Conservation (phyloP, 2,329 filamentous ascomycete species). For the Seiridium cupressi region DNA sequence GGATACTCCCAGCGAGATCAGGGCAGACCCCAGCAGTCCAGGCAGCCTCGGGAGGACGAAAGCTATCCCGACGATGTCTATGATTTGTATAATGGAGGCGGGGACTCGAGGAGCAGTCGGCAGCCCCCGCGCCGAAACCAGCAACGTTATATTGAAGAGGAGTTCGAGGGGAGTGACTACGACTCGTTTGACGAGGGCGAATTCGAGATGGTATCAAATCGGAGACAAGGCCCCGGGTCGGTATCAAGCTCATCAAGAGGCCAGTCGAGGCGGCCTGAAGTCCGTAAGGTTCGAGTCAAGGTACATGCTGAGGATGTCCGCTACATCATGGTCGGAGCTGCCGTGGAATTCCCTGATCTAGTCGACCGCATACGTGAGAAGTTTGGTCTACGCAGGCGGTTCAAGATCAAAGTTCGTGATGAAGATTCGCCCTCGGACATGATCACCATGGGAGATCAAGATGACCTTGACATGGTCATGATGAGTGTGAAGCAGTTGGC, state of each 20-base stretch:
- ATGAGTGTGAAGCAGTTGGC: conserved; percentile 66
- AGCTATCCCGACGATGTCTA: conserved; percentile 71
- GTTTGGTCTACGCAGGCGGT: conserved; percentile 72
- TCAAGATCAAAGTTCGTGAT: conserved; percentile 87
- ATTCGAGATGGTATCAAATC: conserved; percentile 72
- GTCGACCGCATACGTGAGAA: conserved; percentile 81
- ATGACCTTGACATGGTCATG: conserved; percentile 89
- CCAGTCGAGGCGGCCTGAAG: conserved; percentile 61
- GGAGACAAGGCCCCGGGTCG: conserved; percentile 45
- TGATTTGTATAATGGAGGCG: conserved; percentile 52
- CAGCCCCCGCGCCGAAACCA: conserved; percentile 41
- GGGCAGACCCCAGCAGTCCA: conserved; percentile 30
- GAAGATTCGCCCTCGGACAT: conserved; percentile 81
- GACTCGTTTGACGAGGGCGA: conserved; percentile 74
- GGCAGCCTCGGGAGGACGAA: conserved; percentile 53
- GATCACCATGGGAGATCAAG: conserved; percentile 96
- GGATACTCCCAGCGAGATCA: conserved; percentile 40
- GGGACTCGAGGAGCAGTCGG: conserved; percentile 34
- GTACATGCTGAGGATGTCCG: conserved; percentile 89
- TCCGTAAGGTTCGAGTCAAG: conserved; percentile 84
- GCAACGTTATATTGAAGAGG: conserved; percentile 74
- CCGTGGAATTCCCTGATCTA: conserved; percentile 74
- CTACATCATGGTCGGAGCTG: conserved; percentile 81
- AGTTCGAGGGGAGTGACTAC: conserved; percentile 72
- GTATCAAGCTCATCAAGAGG: conserved; percentile 48